Evolutionary conservation across 805 yeast genomes (phyloP).

Genomic region (Cyberlindnera galapagoensis): DNA sequence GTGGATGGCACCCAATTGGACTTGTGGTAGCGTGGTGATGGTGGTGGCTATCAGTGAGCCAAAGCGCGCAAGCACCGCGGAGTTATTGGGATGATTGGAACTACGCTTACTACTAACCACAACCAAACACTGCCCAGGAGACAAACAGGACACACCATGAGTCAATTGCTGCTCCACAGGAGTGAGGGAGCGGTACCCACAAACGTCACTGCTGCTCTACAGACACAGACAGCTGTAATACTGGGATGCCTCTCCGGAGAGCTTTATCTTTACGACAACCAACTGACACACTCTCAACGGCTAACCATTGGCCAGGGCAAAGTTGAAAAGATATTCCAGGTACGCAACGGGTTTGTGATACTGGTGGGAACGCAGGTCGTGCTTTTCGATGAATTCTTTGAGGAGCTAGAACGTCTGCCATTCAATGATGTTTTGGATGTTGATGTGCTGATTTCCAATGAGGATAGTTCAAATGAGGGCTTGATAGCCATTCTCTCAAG

Average conservation of each 20-base stretch:
- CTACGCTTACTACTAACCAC: neutral
- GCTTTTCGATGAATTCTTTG: constrained; percentile 10
- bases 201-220: constrained; percentile 5
- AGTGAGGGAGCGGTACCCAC: neutral
- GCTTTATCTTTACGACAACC: constrained; percentile 5
- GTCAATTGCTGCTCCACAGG: neutral
- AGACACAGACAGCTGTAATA: constrained; percentile 1
- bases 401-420: constrained; percentile 15
- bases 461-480: neutral
- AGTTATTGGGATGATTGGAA: neutral
- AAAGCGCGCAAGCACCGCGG: neutral
- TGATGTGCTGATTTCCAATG: constrained; percentile 2
- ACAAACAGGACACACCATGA: too few relatives aligned
- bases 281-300: neutral
- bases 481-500: constrained; percentile 14
- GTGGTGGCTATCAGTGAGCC: neutral
- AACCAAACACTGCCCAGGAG: too few relatives aligned
- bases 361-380: constrained; percentile 4
- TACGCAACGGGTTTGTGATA: constrained; percentile 2
- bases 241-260: constrained; percentile 9
- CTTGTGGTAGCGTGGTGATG: too few relatives aligned
- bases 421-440: constrained; percentile 11
- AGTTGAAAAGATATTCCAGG: constrained; percentile 2
- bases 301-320: constrained; percentile 4
- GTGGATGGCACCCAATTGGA: too few relatives aligned